These are phyloP conservation scores for barrel medic (Medicago truncatula) DNA, from an alignment of 306 rosid species.

Conservation along the genomic window MtrunA17r5.0-ANR NC_053044.1:36041001-36041500, in stretches of 20 bases:
- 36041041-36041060: conserved; percentile 11
- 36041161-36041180: conserved; percentile 4
- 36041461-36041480: conserved; percentile 49
- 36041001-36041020: not conserved
- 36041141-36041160: not conserved
- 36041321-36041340: conserved; percentile 77
- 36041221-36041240: conserved; percentile 13
- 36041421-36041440: conserved; percentile 42
- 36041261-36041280: conserved; percentile 24
- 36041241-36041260: conserved; percentile 30
- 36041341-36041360: conserved; percentile 93
- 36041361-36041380: conserved; percentile 59
- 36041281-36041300: conserved; percentile 35
- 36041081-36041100: conserved; percentile 1
- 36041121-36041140: conserved; percentile 27
- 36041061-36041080: conserved; percentile 11
- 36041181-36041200: conserved; percentile 6
- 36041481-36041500: conserved; percentile 66
- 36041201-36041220: conserved; percentile 20
- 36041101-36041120: conserved; percentile 19
- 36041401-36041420: conserved; percentile 58
- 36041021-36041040: not conserved
- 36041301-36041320: conserved; percentile 28
- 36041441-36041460: conserved; percentile 47
- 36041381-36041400: conserved; percentile 64